phyloP scores from a whole-genome alignment of 805 yeast species.

The Starmerella gropengiesseri region DNA sequence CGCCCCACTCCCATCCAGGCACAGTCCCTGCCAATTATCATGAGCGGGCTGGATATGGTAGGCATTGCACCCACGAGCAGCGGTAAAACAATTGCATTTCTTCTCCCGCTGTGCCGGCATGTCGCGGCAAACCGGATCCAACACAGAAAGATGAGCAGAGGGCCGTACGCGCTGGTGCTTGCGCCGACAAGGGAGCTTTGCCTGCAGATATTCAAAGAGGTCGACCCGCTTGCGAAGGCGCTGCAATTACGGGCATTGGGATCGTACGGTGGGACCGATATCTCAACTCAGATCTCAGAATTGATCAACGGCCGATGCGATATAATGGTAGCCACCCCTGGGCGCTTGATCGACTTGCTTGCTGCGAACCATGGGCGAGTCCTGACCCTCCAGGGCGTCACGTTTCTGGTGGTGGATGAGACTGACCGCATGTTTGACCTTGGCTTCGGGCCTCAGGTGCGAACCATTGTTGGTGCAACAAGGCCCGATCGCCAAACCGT shows the following conservation, averaged over 20 bases:
- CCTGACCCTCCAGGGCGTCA: slow-evolving; percentile 52
- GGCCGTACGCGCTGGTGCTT: slow-evolving; percentile 69
- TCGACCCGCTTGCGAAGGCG: slow-evolving; percentile 44
- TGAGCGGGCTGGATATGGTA: slow-evolving; percentile 81
- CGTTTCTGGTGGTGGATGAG: slow-evolving; percentile 84
- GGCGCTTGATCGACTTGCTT: slow-evolving; percentile 78
- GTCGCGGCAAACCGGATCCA: slow-evolving; percentile 59
- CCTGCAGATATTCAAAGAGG: slow-evolving; percentile 63
- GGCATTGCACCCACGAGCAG: slow-evolving; percentile 96
- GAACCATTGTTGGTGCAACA: slow-evolving; percentile 60
- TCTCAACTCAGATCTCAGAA: slow-evolving; percentile 70
- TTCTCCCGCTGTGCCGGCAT: slow-evolving; percentile 76
- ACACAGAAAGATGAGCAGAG: slow-evolving; percentile 26
- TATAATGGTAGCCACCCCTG: slow-evolving; percentile 87
- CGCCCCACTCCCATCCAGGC: slow-evolving; percentile 81
- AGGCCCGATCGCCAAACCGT: slow-evolving; percentile 85
- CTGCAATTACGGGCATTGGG: slow-evolving; percentile 50
- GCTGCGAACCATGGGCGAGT: slow-evolving; percentile 75
- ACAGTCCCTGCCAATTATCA: slow-evolving; percentile 80
- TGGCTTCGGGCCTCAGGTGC: slow-evolving; percentile 95
- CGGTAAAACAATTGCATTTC: slow-evolving; percentile 84
- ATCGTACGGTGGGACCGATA: slow-evolving; percentile 80
- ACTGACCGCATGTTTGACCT: slow-evolving; percentile 95
- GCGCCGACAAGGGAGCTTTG: slow-evolving; percentile 94
- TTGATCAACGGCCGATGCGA: slow-evolving; percentile 61